phyloP scores from a whole-genome alignment of 2,329 filamentous ascomycete species.

The Nothopassalora personata region DNA sequence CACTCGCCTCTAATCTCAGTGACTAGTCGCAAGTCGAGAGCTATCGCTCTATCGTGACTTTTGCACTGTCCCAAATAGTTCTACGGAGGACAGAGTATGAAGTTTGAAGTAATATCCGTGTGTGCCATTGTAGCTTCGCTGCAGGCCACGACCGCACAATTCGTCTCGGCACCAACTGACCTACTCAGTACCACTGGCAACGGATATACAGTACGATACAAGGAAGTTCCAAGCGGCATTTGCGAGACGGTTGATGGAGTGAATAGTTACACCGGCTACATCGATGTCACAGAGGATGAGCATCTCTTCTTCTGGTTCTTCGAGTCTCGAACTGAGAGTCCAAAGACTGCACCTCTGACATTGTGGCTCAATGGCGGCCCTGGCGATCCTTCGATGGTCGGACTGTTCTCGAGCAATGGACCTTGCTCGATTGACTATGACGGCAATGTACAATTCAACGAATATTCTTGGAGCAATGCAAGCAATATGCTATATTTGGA shows the following conservation, averaged over 20 bases:
- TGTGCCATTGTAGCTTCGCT: not conserved
- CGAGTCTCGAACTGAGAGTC: conserved; percentile 49
- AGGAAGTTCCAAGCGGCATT: conserved; percentile 50
- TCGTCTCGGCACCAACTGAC: conserved; percentile 41
- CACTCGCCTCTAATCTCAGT: not conserved
- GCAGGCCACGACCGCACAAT: conserved; percentile 30
- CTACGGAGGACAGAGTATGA: not conserved
- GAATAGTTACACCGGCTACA: conserved; percentile 49
- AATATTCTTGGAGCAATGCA: conserved; percentile 52
- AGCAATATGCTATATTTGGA: conserved; percentile 69
- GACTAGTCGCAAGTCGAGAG: not conserved
- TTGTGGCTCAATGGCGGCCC: conserved; percentile 58
- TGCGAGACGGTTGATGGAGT: conserved; percentile 54
- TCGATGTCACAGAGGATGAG: conserved; percentile 48
- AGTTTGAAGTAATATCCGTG: not conserved
- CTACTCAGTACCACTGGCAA: conserved; percentile 39
- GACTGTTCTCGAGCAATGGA: conserved; percentile 47
- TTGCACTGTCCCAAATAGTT: not conserved
- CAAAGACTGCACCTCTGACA: conserved; percentile 51
- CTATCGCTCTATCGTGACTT: not conserved
- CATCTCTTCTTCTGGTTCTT: conserved; percentile 54
- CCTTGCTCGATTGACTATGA: conserved; percentile 17
- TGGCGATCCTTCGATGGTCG: conserved; percentile 53
- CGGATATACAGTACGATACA: conserved; percentile 53
- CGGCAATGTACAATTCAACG: conserved; percentile 42